phyloP scores from a whole-genome alignment of 2,329 filamentous ascomycete genomes.

The Cladosporium sp. region DNA sequence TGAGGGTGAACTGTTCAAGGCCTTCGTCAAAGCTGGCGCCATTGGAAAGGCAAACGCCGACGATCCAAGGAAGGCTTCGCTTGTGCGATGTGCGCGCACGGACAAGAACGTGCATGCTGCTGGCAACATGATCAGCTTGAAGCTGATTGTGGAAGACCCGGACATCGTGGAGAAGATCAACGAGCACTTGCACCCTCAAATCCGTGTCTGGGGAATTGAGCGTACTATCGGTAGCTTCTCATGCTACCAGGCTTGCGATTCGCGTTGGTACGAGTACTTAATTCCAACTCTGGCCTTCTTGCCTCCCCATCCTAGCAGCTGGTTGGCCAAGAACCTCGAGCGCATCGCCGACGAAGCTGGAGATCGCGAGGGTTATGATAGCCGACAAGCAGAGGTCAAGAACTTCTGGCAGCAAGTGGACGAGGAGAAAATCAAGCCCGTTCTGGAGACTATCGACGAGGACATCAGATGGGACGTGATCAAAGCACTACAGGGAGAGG shows the following conservation, averaged over 20 bases:
- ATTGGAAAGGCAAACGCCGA: slow-evolving; percentile 96
- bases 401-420: slow-evolving; percentile 81
- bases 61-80: slow-evolving; percentile 91
- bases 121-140: slow-evolving; percentile 90
- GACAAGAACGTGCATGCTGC: slow-evolving; percentile 97
- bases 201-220: slow-evolving; percentile 91
- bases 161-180: slow-evolving; percentile 92
- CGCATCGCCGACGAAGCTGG: slow-evolving; percentile 70
- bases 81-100: slow-evolving; percentile 89
- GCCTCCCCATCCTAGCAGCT: slow-evolving; percentile 86
- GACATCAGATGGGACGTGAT: slow-evolving; percentile 60
- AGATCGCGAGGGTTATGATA: slow-evolving; percentile 63
- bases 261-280: slow-evolving; percentile 93
- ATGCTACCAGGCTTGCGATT: slow-evolving; percentile 92
- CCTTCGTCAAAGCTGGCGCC: slow-evolving; percentile 84
- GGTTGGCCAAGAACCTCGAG: slow-evolving; percentile 76
- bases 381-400: slow-evolving; percentile 70
- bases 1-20: slow-evolving; percentile 89
- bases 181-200: slow-evolving; percentile 75
- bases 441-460: slow-evolving; percentile 57
- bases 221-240: slow-evolving; percentile 87
- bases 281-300: slow-evolving; percentile 90
- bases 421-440: slow-evolving; percentile 71
- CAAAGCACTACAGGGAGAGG: slow-evolving; percentile 51
- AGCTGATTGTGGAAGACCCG: slow-evolving; percentile 89